These are phyloP conservation scores for Ophiostoma ulmi DNA, from an alignment of 2,329 filamentous ascomycete species.

Conservation along the genomic window DNA sequence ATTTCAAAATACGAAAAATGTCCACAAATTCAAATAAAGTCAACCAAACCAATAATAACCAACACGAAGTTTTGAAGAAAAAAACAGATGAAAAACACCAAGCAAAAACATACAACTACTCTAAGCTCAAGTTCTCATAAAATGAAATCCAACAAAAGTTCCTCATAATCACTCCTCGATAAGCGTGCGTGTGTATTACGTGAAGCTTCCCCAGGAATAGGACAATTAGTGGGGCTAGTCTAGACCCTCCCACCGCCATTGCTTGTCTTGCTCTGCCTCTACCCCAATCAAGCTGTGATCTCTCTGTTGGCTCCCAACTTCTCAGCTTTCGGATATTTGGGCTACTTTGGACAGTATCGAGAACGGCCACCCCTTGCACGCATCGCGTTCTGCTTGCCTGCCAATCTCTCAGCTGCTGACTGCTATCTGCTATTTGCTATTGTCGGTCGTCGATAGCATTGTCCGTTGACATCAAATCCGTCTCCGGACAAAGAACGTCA, in stretches of 20 bases:
- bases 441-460: slow-evolving; percentile 7
- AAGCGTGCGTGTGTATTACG: slow-evolving; percentile 2
- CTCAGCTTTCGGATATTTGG: neutral
- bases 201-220: neutral
- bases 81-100: neutral
- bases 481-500: slow-evolving; percentile 1
- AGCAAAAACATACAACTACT: neutral
- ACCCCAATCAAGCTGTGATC: neutral
- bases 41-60: no score
- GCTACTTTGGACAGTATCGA: neutral
- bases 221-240: neutral
- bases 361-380: neutral
- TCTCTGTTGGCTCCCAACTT: neutral
- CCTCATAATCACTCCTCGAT: neutral
- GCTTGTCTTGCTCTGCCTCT: neutral
- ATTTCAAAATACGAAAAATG: no score
- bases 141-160: neutral
- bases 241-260: neutral
- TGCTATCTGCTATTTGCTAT: neutral
- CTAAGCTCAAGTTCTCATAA: neutral
- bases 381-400: neutral
- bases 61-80: no score
- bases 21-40: no score
- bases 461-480: neutral
- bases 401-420: neutral